Base-by-base conservation (phyloP, 768 basidiomycete species). In the Lanmaoa rubissima region DNA sequence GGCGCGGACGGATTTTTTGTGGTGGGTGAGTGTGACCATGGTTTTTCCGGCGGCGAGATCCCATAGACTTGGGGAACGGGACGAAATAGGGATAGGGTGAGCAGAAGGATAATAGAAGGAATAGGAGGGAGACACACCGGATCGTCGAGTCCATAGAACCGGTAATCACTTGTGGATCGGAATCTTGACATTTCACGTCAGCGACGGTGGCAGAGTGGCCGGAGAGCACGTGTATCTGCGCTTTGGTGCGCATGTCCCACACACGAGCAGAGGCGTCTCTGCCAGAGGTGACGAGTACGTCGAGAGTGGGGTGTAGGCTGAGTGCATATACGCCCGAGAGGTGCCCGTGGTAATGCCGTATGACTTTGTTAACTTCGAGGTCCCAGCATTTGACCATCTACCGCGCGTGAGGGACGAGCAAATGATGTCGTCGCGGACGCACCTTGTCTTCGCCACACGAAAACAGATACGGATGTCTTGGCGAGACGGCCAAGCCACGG, bases 331-430 rank as follows among this genome's bases (percentile, higher is more conserved):
- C 95, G 43, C 97, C 97, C 0, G 95, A 98, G 21, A 97, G 82
- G 72, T 99, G 97, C 2, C 97, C 97, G 69, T 99, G 97, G 69
- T 99, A 98, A 73, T 98, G 94, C 19, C 97, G 84, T 53, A 99
- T 99, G 57, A 98, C 96, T 74, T 98, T 99, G 79, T 99, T 99
- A 28, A 91, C 89, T 72, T 99, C 97, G 48, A 99, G 76, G 66
- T 99, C 97, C 97, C 97, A 98, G 65, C 97, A 98, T 77, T 98
- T 98, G 36, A 99, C 97, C 97, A 98, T 98, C 94, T 97, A 69
- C 14, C 9, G 19, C 28, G 38, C 32, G 8, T 48, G 26, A 51
- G 57, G 55, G 47, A 19, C 6, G 14, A 8, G 39, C 12, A 5
- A 8, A 4, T 4, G 21, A n/a, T 4, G 26, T 5, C 5, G 6